phyloP scores from a whole-genome alignment of 164 flowering plant species.

The Berberis thunbergii region DNA sequence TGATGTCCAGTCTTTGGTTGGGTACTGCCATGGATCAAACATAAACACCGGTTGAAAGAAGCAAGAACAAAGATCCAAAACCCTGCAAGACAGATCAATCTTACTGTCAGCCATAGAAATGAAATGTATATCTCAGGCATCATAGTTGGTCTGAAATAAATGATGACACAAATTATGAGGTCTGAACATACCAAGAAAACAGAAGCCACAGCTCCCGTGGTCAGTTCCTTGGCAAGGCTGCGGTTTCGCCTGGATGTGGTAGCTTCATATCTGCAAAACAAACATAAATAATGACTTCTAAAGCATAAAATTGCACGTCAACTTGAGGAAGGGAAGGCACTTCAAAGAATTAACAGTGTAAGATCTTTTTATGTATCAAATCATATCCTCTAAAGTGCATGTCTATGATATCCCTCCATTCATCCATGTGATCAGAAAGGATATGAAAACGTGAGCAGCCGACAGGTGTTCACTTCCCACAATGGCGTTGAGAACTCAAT shows the following conservation, averaged over 20 bases:
- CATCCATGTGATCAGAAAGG: no score
- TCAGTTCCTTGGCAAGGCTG: conserved; percentile 60
- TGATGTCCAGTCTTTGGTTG: neutral
- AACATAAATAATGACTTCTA: neutral
- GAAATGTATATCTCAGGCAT: neutral
- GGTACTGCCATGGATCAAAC: conserved; percentile 16
- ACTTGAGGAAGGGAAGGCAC: neutral
- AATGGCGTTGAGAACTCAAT: no score
- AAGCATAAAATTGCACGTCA: no score
- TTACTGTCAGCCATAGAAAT: neutral
- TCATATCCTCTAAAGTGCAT: no score
- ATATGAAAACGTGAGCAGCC: no score
- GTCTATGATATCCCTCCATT: no score
- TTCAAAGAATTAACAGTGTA: neutral
- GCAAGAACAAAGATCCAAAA: conserved; percentile 30
- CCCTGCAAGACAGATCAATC: conserved; percentile 20
- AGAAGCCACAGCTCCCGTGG: conserved; percentile 75
- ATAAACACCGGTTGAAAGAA: conserved; percentile 27
- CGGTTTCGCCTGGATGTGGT: conserved; percentile 69
- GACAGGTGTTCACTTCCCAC: no score
- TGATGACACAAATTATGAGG: neutral
- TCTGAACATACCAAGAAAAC: conserved; percentile 61
- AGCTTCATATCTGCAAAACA: conserved; percentile 72
- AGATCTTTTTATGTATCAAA: no score
- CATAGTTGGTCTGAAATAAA: neutral